Evolutionary conservation across 768 basidiomycete genomes (phyloP).

Genomic region (Psilocybe sp.): DNA sequence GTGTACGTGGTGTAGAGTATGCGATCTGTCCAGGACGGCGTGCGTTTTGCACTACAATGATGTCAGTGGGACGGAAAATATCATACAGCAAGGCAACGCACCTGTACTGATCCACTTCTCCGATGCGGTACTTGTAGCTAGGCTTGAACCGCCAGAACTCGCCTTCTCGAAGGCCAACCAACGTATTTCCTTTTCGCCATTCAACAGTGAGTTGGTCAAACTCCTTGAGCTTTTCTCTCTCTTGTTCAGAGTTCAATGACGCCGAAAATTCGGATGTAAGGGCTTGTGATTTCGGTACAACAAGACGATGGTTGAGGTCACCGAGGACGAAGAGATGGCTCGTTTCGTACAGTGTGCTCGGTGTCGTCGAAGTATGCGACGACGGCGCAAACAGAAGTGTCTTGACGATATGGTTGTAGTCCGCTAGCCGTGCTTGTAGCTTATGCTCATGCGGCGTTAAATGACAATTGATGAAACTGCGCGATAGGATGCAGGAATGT

Average conservation of each 20-base stretch:
- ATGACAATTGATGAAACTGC: constrained; percentile 90
- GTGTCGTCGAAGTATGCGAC: constrained; percentile 29
- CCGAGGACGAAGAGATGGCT: constrained; percentile 93
- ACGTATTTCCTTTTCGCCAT: constrained; percentile 59
- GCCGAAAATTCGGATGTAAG: constrained; percentile 36
- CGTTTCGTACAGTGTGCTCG: constrained; percentile 74
- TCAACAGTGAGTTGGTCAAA: constrained; percentile 71
- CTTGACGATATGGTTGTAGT: constrained; percentile 80
- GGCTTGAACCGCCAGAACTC: constrained; percentile 88
- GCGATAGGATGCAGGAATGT: constrained; percentile 1
- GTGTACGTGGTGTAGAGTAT: constrained; percentile 79
- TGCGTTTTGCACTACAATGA: constrained; percentile 55
- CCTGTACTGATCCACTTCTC: constrained; percentile 82
- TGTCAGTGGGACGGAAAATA: background rate
- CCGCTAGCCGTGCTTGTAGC: constrained; percentile 61
- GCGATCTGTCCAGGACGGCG: constrained; percentile 92
- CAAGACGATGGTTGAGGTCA: constrained; percentile 89
- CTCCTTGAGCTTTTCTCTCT: constrained; percentile 61
- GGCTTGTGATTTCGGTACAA: constrained; percentile 55
- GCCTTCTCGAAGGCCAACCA: constrained; percentile 79
- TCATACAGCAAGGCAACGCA: constrained; percentile 22
- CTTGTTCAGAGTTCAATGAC: constrained; percentile 44
- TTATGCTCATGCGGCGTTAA: constrained; percentile 78
- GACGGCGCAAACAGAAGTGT: constrained; percentile 74
- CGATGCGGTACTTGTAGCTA: constrained; percentile 85